Conservation (phyloP, 176 grass and related monocot species). For the Avena sativa region DNA sequence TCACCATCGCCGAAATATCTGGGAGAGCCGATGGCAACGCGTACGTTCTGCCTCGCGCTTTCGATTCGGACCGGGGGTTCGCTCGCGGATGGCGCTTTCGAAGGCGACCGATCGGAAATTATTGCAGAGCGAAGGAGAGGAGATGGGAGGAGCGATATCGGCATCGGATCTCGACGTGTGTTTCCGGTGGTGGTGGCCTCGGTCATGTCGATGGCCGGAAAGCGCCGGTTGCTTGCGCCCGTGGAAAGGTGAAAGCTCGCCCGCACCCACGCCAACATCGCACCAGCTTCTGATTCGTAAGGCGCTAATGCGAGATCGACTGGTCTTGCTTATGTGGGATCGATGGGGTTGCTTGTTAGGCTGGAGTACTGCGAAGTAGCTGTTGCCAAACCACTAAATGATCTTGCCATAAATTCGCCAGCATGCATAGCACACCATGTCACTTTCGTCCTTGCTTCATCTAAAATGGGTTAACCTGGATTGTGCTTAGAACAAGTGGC, state of each 20-base stretch:
- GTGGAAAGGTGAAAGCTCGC: neutral
- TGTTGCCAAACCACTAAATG: slow-evolving; percentile 4
- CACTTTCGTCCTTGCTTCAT: too few relatives aligned
- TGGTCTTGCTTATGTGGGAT: neutral
- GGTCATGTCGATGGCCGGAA: neutral
- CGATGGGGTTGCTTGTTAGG: neutral
- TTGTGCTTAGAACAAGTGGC: too few relatives aligned
- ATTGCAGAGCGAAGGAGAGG: neutral
- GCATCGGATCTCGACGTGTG: neutral
- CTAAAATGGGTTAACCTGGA: too few relatives aligned
- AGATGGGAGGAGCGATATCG: neutral
- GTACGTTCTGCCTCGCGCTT: neutral
- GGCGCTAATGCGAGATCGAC: neutral
- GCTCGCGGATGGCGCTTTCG: neutral
- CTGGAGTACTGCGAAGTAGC: neutral
- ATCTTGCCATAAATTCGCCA: neutral
- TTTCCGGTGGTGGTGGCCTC: neutral
- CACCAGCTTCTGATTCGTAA: neutral
- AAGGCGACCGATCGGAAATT: neutral
- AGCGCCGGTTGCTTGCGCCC: slow-evolving; percentile 6
- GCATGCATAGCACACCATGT: too few relatives aligned
- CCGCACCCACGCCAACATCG: neutral
- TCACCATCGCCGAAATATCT: slow-evolving; percentile 18
- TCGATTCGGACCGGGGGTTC: neutral
- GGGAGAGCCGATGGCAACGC: neutral